phyloP scores from a whole-genome alignment of 805 yeast species.

The Spathaspora gorwiae region DNA sequence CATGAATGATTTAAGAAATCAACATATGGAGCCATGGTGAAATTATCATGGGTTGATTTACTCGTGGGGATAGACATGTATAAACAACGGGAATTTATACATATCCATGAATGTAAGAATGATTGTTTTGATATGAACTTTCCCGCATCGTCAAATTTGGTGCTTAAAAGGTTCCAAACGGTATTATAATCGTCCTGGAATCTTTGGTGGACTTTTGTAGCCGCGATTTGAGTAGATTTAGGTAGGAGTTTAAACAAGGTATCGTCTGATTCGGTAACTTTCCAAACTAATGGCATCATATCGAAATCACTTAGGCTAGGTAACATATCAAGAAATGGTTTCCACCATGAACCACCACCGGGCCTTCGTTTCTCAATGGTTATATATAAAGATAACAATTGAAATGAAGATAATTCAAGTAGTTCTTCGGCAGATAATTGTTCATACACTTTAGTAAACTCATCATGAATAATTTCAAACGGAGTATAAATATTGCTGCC shows the following conservation, averaged over 20 bases:
- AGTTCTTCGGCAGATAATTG: conserved; percentile 29
- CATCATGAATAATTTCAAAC: conserved; percentile 11
- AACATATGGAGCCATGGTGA: conserved; percentile 88
- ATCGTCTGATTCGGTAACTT: conserved; percentile 21
- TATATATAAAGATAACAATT: conserved; percentile 49
- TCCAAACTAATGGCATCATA: conserved; percentile 64
- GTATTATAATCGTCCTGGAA: conserved; percentile 43
- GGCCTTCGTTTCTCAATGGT: conserved; percentile 39
- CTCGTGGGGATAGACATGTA: conserved; percentile 65
- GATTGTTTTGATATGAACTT: conserved; percentile 14
- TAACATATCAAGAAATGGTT: conserved; percentile 59
- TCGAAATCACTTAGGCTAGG: conserved; percentile 54
- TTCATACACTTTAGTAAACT: conserved; percentile 27
- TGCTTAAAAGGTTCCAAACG: conserved; percentile 21
- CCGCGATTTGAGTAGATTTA: conserved; percentile 32
- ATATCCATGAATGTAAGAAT: conserved; percentile 74
- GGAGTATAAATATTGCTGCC: conserved; percentile 22
- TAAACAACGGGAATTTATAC: conserved; percentile 87
- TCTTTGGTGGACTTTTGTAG: conserved; percentile 36
- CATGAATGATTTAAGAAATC: conserved; percentile 79
- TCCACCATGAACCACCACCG: conserved; percentile 51
- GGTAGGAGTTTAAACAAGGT: conserved; percentile 43
- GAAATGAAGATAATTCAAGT: conserved; percentile 51
- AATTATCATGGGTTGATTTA: conserved; percentile 52
- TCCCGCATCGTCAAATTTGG: background rate